Evolutionary conservation across 2,329 filamentous ascomycete species (phyloP), one percentile per base, ranked within the genome.

Genomic region (Magnaporthiopsis rhizophila): DNA sequence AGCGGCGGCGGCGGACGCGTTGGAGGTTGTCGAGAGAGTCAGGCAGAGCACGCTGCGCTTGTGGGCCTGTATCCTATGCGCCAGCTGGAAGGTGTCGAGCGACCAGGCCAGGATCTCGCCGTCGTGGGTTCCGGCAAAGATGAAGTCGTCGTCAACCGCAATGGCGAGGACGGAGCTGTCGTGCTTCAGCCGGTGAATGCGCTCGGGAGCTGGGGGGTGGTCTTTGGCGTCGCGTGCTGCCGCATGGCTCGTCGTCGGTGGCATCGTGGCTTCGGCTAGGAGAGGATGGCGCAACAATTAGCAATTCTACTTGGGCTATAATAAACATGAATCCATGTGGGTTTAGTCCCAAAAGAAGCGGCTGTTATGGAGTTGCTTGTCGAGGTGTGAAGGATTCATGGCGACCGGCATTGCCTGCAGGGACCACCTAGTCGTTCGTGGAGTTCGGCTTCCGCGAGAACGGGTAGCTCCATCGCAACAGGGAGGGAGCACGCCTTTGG

Each of bases 71-170:
- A 98, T 86, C 34, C 88, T 88, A 58, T 85, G 82, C 34, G 90
- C 85, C 62, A 89, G 87, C 75, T 96, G 89, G 74, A 93, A 99
- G 9, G 91, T 96, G 69, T 89, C 88, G 59, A 99, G 83, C 3
- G 90, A 92, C 90, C 92, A 99, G 59, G 93, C 89, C 59, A 96
- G 82, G 66, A 99, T 96, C 78, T 97, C 92, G 66, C 95, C 95
- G 67, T 92, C 90, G 74, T 97, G 92, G 1, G 95, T 93, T 57
- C 95, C 95, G 24, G 94, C 93, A 75, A 92, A 99, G 64, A 99
- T 89, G 72, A 88, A 89, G 61, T 89, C 83, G 62, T 91, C 83
- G 65, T 91, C 92, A 30, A 97, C 86, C 4, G 88, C 91, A 64
- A 99, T 83, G 11, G 92, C 87, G 62, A 99, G 86, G 61, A 96